Percentiles rank a stretch among this genome's conserved stretches.
Evolutionary conservation across 108 stramenopile genomes (phyloP).

Genomic region (Ochromonas danica): DNA sequence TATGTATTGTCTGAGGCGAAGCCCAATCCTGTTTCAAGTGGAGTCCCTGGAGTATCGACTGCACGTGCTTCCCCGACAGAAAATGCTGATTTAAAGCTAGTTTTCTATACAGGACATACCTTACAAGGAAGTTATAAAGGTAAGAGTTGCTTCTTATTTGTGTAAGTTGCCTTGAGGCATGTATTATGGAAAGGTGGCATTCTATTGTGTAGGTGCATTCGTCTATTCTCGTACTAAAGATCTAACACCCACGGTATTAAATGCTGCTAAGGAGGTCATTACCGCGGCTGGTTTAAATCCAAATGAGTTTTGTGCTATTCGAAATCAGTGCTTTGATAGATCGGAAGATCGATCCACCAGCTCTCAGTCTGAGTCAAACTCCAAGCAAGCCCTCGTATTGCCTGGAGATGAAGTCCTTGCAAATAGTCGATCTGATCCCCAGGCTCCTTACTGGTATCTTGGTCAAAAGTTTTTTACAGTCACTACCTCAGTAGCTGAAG

Average conservation of each 20-base stretch:
- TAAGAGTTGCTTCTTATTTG: too few species aligned
- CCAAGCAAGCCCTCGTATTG: not conserved
- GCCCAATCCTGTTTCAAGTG: slow-evolving; percentile 46
- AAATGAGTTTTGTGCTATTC: slow-evolving; percentile 81
- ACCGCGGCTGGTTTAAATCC: slow-evolving; percentile 82
- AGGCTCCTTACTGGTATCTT: slow-evolving; percentile 1
- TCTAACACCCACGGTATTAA: slow-evolving; percentile 69
- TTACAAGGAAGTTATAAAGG: slow-evolving; percentile 91
- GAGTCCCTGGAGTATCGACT: not conserved
- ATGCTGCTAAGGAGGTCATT: slow-evolving; percentile 79
- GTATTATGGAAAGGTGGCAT: too few species aligned
- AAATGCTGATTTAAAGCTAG: slow-evolving; percentile 71
- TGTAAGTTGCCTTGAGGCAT: too few species aligned
- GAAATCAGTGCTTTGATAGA: slow-evolving; percentile 72
- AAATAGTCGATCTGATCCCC: too few species aligned
- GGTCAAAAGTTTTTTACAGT: not conserved
- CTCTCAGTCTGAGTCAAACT: not conserved
- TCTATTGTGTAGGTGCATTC: slow-evolving; percentile 75
- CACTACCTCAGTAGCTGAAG: slow-evolving; percentile 20
- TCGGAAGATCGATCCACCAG: not conserved
- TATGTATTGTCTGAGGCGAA: slow-evolving; percentile 81
- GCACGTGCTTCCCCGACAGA: not conserved
- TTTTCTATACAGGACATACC: slow-evolving; percentile 94
- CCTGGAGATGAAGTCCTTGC: not conserved
- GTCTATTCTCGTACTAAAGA: slow-evolving; percentile 79